Base-by-base conservation (phyloP, 352 stramenopile genomes). In the Phytophthora foliorum region DNA sequence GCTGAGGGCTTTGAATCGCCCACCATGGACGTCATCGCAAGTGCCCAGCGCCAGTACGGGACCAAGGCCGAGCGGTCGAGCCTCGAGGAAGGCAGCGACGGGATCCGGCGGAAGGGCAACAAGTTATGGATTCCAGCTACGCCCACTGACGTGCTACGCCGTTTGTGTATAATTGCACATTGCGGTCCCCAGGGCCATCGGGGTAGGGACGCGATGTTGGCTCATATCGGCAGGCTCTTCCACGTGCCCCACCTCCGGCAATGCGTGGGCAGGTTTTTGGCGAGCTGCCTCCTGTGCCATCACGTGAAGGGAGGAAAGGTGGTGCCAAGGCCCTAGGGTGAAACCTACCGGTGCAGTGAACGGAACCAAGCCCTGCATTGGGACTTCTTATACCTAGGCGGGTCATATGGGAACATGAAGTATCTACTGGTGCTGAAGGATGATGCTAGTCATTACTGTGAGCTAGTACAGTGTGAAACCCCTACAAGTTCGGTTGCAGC, bases 321-420 rank as follows among this genome's bases (percentile, higher is more conserved):
- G 10, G 32, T 64, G 36, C 60, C 41, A 41, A 48, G 41, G 14
- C 60, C 42, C 6, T 61, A 17, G 50, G 50, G 27, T 9, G 60
- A 67, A 49, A 57, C n/a, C 3, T 64, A 51, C 13, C 57, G 57
- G n/a, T 55, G 29, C 45, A 46, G 52, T 11, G 25, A 44, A 7
- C 29, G 53, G 3, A 54, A 67, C n/a, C 21, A 44, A 34, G 17
- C 69, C 6, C 38, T 84, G 32, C 72, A 80, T 24, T 78, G 63
- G 32, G 71, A 82, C 19, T 80, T 73, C 39, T 29, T 78, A 4
- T 78, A 64, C 24, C 38, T 82, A 24, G 67, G 71, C 2, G 52
- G 75, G 14, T 63, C 57, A 16, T 77, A 63, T 17, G 58, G 54
- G 13, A 6, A 63, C 25, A 7, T 39, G 22, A 19, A 59, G 16